Evolutionary conservation across 352 stramenopile species (phyloP).

Genomic region (Phytophthora podocarpi): DNA sequence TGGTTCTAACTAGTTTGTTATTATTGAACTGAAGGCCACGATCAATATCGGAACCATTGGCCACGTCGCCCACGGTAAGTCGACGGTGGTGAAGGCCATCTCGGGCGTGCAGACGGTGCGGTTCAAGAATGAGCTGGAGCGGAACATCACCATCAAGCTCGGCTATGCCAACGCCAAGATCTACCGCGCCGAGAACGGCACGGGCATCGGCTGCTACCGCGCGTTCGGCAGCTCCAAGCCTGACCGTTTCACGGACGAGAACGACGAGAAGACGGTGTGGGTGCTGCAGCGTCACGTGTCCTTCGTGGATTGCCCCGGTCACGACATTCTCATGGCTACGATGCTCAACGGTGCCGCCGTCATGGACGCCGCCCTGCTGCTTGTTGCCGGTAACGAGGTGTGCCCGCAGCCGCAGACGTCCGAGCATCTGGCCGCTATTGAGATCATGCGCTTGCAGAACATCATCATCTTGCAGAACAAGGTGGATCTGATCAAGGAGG

Average conservation of each 20-base stretch:
- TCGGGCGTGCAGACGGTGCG: constrained; percentile 98
- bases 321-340: constrained; percentile 99
- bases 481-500: constrained; percentile 99
- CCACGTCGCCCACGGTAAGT: constrained; percentile 99
- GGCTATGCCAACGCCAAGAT: constrained; percentile 99
- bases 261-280: constrained; percentile 91
- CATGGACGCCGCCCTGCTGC: constrained; percentile 99
- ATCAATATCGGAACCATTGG: constrained; percentile 99
- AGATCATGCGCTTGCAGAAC: constrained; percentile 99
- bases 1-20: not conserved
- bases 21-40: constrained; percentile 90
- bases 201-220: constrained; percentile 88
- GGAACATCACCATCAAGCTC: constrained; percentile 99
- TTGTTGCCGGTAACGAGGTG: constrained; percentile 98
- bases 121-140: constrained; percentile 99
- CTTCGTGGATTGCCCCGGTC: constrained; percentile 99
- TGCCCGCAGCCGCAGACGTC: constrained; percentile 99
- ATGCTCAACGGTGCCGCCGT: constrained; percentile 99
- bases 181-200: constrained; percentile 91
- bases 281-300: constrained; percentile 97
- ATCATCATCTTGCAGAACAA: constrained; percentile 99
- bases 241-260: constrained; percentile 86
- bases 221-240: constrained; percentile 89
- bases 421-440: constrained; percentile 99
- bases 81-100: constrained; percentile 99